Base-by-base conservation (phyloP, 164 flowering plant genomes). In the Vitis labrusca region DNA sequence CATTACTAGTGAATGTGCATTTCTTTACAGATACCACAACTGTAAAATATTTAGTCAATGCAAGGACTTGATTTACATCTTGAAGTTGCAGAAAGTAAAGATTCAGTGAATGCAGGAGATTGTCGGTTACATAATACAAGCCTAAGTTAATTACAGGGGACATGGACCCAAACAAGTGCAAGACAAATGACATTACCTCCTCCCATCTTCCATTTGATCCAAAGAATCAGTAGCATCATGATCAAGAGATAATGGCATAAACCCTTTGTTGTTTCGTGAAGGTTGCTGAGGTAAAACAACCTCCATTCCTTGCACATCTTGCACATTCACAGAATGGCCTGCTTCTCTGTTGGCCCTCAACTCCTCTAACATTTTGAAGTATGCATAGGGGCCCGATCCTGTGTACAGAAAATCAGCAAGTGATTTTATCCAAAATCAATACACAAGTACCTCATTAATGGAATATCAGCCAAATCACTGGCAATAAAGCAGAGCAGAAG, bases 331-430 rank as follows among this genome's bases (percentile, higher is more conserved):
- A 10, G 56, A 16, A 60, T 44, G 63, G 14, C 58, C 27, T 48
- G 71, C 56, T 44, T 64, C 70, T 14, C 63, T 47, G 61, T 61
- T 62, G 27, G 61, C 23, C 29, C 74, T 65, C 10, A 79, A 72
- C 64, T 84, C 89, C 60, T 80, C 90, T 67, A 77, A 10, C 61
- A 83, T 83, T 29, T 70, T 78, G 72, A 91, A 88, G 74, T 87
- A 90, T 55, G 91, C 97, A 71, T 86, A 85, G 48, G 91, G 86
- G 2, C 91, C 82, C 88, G 86, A 85, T 27, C 88, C 91, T 87
- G 72, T 55, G 13, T 13, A 32, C 27, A 66, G 37, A 23, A 52
- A 48, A 60, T 23, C 23, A 23, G 23, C 23, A 23, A 23, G 23
- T 23, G 23, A 23, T 23, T 23, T 23, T 23, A 29, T 48, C 8